These are phyloP conservation scores for Phylloporus sp. DNA, from an alignment of 768 basidiomycete species.

Conservation along the genomic window DNA sequence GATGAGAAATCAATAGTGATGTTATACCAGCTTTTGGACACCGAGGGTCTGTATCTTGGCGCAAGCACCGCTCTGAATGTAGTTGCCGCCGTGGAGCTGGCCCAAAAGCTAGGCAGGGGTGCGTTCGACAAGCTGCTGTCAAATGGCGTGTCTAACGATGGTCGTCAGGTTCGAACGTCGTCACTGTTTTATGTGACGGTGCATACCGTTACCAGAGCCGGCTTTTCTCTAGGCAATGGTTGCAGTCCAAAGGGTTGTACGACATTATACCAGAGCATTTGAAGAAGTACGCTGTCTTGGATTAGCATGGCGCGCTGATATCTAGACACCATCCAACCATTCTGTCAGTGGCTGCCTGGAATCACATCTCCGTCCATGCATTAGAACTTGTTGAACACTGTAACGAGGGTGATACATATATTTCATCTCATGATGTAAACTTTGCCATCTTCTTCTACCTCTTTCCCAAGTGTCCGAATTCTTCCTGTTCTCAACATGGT, in stretches of 20 bases:
- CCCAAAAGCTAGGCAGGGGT: slow-evolving; percentile 81
- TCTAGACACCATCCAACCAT: too few species aligned
- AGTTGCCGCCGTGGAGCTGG: slow-evolving; percentile 87
- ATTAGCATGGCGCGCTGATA: too few species aligned
- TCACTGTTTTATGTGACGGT: slow-evolving; percentile 90
- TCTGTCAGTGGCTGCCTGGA: background rate
- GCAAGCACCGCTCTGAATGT: slow-evolving; percentile 94
- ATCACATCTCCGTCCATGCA: slow-evolving; percentile 5
- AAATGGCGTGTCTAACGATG: background rate
- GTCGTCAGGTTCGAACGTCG: slow-evolving; percentile 67
- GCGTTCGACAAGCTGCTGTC: slow-evolving; percentile 1
- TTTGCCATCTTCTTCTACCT: slow-evolving; percentile 19
- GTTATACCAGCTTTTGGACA: slow-evolving; percentile 88
- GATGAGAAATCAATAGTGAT: slow-evolving; percentile 89
- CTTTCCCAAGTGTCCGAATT: slow-evolving; percentile 18
- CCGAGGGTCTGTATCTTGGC: slow-evolving; percentile 91
- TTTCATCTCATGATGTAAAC: slow-evolving; percentile 15
- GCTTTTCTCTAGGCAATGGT: slow-evolving; percentile 91
- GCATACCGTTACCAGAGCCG: slow-evolving; percentile 97
- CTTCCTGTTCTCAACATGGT: slow-evolving; percentile 26
- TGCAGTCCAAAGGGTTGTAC: slow-evolving; percentile 72
- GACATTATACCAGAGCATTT: slow-evolving; percentile 77
- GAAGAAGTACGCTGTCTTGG: slow-evolving; percentile 86
- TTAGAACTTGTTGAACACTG: slow-evolving; percentile 38
- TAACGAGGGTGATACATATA: slow-evolving; percentile 39